Evolutionary conservation across 306 rosid genomes (phyloP).

Genomic region (Prunus mongolica): DNA sequence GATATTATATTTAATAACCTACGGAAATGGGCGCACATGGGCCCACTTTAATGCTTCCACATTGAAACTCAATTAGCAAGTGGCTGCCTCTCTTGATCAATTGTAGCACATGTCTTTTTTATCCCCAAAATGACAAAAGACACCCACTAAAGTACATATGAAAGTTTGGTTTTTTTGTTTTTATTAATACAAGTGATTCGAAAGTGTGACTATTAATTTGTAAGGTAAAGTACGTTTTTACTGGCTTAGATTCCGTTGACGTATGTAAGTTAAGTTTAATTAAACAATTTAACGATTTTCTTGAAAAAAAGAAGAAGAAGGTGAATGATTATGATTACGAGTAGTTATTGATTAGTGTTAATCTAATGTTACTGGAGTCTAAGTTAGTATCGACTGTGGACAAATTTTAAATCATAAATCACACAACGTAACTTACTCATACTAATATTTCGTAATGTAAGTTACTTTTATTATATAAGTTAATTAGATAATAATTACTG

Average conservation of each 20-base stretch:
- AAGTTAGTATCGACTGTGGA: neutral
- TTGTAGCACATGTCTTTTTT: neutral
- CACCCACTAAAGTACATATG: neutral
- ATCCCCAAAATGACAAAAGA: neutral
- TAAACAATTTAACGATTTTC: no score
- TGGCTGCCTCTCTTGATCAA: neutral
- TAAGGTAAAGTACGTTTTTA: no score
- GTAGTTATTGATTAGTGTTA: neutral
- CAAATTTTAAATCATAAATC: neutral
- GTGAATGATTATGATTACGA: neutral
- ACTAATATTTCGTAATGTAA: neutral
- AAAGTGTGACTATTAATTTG: rapidly evolving
- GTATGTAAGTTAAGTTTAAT: neutral
- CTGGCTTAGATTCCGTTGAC: rapidly evolving
- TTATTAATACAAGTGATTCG: no score
- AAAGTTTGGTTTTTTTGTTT: no score
- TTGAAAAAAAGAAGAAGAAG: rapidly evolving
- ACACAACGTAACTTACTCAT: neutral
- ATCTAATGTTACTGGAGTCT: neutral
- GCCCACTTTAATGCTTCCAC: neutral
- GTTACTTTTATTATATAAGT: no score
- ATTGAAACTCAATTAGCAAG: neutral
- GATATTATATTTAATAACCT: neutral
- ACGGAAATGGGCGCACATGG: constrained; percentile 3
- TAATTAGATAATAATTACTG: no score